Evolutionary conservation across 106 monocot genomes (phyloP), one percentile per base, ranked within the genome.

Genomic region (Acorus gramineus): DNA sequence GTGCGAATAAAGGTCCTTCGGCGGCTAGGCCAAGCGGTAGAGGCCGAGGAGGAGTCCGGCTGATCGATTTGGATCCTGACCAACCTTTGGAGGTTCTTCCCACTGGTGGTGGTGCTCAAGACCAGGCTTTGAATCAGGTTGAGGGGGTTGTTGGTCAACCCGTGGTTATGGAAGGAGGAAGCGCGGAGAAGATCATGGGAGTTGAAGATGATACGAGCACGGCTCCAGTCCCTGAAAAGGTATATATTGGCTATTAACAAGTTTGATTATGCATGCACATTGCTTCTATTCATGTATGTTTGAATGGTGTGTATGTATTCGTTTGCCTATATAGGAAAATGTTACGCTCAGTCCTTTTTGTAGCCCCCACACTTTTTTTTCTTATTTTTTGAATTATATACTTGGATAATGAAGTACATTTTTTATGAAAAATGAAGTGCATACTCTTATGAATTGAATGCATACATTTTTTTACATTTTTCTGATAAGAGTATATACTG

Each of bases 221-320:
- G 52, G 60, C 95, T 79, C 95, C 90, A 42, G 78, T 96, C 51
- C 95, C 95, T 62, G 90, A 96, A 50, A 46, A 82, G 74, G 90
- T 96, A 87, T 74, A 45, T 1, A 14, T 48, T 68, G 48, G 44
- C 42, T 51, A 11, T 47, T 60, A 8, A 6, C 44, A 7, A 8
- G 28, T 44, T 58, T 5, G 48, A 3, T 4, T 60, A 64, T 52
- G 7, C 12, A 7, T 51, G 51, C 5, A 7, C 14, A 54, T 2
- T 42, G 54, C 42, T 49, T 47, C 3, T 44, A 47, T 9, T 0
- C 3, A 47, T 46, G 46, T 45, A 47, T 11, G 3, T 8, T 63
- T 11, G 6, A 1, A 5, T 57, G 7, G 5, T 57, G 13, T 11
- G n/a, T 57, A 13, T 4, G 57, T 57, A 3, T 53, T 13, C 10